Base-by-base conservation (phyloP, 2,329 filamentous ascomycete species). In the Botrytis deweyae region DNA sequence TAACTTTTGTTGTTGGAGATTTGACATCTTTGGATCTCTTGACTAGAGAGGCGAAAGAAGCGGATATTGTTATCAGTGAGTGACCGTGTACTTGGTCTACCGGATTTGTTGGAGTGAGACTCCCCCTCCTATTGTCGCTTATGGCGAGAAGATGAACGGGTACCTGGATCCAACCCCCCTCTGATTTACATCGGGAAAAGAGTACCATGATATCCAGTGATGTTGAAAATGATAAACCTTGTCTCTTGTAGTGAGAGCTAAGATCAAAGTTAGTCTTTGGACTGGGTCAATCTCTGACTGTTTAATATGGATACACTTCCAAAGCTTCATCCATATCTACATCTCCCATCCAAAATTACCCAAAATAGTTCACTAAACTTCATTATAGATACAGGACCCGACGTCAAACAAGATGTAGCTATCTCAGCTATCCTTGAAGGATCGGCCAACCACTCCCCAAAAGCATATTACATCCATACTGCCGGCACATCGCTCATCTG, bases 381-480 rank as follows among this genome's bases (percentile, higher is more conserved):
- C 18, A 7, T 49, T 8, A 10, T 1, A 68, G 73, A 75, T 58
- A 58, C 74, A 14, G 75, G 49, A 3, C 76, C 72, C n/a, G 76
- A 77, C 44, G 38, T 70, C 22, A 62, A 55, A 2, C 55, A 74
- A 40, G 67, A 70, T 3, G 4, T 18, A 18, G 74, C 72, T 7
- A 75, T 77, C 36, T 16, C 62, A 44, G 63, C 72, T 12, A 74
- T 76, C n/a, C 68, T 76, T 9, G 44, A 58, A 18, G 73, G 75
- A 6, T 38, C 74, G 7, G 38, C 42, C 4, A 52, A 36, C 20
- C 58, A 52, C 22, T n/a, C 46, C 22, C 36, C 70, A 25, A 74
- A 76, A 69, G 61, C 71, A 12, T 73, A 73, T 64, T 76, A 76
- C 29, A 75, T 76, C 33, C 75, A 73, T 59, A 76, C 72, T 10